Evolutionary conservation across 352 stramenopile species (phyloP).

Genomic region (Phytophthora colocasiae): DNA sequence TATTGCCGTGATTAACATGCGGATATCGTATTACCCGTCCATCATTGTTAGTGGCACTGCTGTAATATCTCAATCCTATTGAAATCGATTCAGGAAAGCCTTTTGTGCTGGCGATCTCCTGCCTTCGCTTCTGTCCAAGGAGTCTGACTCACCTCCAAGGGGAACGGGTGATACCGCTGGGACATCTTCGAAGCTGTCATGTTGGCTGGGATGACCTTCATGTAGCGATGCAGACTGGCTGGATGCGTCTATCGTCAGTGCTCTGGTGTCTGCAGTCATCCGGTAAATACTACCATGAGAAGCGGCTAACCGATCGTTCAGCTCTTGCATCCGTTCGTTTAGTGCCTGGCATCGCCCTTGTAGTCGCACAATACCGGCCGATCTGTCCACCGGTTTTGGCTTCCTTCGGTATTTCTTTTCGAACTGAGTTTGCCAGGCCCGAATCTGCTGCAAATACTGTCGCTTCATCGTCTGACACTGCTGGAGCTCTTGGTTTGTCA

Average conservation of each 20-base stretch:
- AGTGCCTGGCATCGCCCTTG: slow-evolving; percentile 45
- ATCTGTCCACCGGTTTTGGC: slow-evolving; percentile 41
- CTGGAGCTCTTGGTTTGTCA: slow-evolving; percentile 53
- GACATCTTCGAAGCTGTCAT: slow-evolving; percentile 4
- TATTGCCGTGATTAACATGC: no score
- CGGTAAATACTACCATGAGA: slow-evolving; percentile 42
- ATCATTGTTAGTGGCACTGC: not conserved
- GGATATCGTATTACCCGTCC: no score
- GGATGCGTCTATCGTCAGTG: slow-evolving; percentile 10
- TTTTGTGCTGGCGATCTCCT: slow-evolving; percentile 70
- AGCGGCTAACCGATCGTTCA: slow-evolving; percentile 38
- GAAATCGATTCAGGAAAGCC: slow-evolving; percentile 60
- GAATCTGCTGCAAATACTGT: slow-evolving; percentile 51
- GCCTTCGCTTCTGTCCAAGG: slow-evolving; percentile 12
- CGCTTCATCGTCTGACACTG: slow-evolving; percentile 48
- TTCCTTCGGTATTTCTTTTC: slow-evolving; percentile 64
- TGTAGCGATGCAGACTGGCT: slow-evolving; percentile 1
- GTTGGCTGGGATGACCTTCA: not conserved
- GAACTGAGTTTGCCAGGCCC: slow-evolving; percentile 58
- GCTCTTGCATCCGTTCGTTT: slow-evolving; percentile 46
- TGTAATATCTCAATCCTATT: not conserved
- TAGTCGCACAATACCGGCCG: slow-evolving; percentile 42
- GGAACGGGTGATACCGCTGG: not conserved
- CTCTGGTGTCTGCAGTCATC: slow-evolving; percentile 23
- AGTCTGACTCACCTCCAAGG: slow-evolving; percentile 13